Conservation (phyloP, 106 monocot species). For the Dioscorea zingiberensis region DNA sequence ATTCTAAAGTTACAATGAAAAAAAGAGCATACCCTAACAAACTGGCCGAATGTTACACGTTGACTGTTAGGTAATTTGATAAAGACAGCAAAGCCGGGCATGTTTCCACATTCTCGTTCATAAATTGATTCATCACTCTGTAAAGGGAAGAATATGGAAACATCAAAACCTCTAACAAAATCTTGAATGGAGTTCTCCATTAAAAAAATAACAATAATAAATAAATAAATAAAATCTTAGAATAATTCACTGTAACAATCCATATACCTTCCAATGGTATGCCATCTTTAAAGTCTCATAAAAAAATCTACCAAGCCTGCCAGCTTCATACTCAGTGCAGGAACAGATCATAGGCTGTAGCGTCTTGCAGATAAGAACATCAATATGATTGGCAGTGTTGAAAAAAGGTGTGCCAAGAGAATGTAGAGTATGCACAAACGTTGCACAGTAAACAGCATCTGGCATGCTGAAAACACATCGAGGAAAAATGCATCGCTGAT, state of each 20-base stretch:
- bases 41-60: conserved; percentile 78
- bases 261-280: conserved; percentile 89
- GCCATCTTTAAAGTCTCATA: conserved; percentile 93
- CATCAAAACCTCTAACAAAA: not conserved
- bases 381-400: conserved; percentile 92
- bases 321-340: conserved; percentile 96
- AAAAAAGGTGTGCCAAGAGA: conserved; percentile 91
- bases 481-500: conserved; percentile 91
- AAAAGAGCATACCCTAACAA: conserved; percentile 63
- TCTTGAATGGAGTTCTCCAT: not conserved
- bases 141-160: conserved; percentile 5
- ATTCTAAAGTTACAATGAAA: not conserved
- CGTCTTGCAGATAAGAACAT: conserved; percentile 88
- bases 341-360: conserved; percentile 98
- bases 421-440: conserved; percentile 89
- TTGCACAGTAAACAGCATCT: conserved; percentile 96
- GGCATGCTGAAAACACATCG: conserved; percentile 85
- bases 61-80: conserved; percentile 81
- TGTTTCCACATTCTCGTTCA: conserved; percentile 97
- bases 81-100: conserved; percentile 94
- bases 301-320: conserved; percentile 89
- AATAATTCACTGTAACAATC: not conserved
- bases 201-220: not conserved
- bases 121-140: conserved; percentile 91
- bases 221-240: not conserved